A percentile compares a stretch with the other conserved stretches of the same genome.
phyloP scores from a whole-genome alignment of 2,329 filamentous ascomycete species.

The Ustulina deusta region DNA sequence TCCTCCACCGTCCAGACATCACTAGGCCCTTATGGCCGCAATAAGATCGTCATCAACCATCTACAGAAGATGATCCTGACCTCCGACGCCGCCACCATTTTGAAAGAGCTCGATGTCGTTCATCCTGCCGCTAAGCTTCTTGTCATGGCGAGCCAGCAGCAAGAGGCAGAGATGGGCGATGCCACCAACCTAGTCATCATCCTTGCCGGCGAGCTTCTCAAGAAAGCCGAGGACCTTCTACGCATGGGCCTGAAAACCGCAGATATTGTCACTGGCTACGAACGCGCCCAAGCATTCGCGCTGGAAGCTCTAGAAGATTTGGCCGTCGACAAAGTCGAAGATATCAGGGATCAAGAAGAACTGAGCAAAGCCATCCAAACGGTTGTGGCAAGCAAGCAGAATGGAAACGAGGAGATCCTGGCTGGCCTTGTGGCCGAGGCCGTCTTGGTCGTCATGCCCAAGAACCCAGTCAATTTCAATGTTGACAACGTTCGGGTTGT shows the following conservation, averaged over 20 bases:
- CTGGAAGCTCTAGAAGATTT: slow-evolving; percentile 88
- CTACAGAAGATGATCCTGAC: slow-evolving; percentile 99
- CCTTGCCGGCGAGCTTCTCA: slow-evolving; percentile 91
- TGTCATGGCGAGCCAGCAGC: slow-evolving; percentile 99
- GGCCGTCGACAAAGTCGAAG: slow-evolving; percentile 88
- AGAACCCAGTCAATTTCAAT: slow-evolving; percentile 96
- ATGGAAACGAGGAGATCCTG: slow-evolving; percentile 89
- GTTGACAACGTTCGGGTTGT: slow-evolving; percentile 99
- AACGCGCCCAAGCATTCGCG: slow-evolving; percentile 91
- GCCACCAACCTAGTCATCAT: slow-evolving; percentile 98
- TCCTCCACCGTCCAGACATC: slow-evolving; percentile 97
- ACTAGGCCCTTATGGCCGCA: slow-evolving; percentile 94
- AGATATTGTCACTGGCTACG: slow-evolving; percentile 95
- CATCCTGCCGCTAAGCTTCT: slow-evolving; percentile 97
- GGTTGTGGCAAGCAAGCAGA: slow-evolving; percentile 96
- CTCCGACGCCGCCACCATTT: slow-evolving; percentile 95
- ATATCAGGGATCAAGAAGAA: slow-evolving; percentile 83
- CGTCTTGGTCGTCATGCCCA: slow-evolving; percentile 88
- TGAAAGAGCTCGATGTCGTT: slow-evolving; percentile 96
- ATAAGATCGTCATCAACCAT: slow-evolving; percentile 99
- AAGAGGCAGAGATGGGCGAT: slow-evolving; percentile 99
- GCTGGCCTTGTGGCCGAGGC: slow-evolving; percentile 88
- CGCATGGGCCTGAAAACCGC: slow-evolving; percentile 98
- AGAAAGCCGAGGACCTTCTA: slow-evolving; percentile 96
- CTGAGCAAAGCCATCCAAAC: slow-evolving; percentile 95